Evolutionary conservation across 768 basidiomycete species (phyloP).

Genomic region (Mrakia gelida): DNA sequence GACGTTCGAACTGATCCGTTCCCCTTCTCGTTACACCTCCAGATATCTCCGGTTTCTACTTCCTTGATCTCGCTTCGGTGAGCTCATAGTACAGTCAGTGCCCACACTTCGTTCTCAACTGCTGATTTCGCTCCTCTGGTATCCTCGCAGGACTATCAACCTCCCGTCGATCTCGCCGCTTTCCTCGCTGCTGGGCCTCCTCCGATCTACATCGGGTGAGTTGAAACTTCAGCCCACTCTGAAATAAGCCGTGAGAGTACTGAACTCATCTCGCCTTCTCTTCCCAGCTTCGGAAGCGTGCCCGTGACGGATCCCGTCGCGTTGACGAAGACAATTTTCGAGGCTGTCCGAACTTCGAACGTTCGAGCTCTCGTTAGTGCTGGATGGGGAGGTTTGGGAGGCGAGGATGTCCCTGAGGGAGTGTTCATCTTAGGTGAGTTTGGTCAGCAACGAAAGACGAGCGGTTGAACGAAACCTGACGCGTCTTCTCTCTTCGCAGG

Average conservation of each 20-base stretch:
- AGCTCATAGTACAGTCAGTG: neutral
- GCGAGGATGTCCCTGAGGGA: conserved; percentile 52
- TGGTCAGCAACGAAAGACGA: neutral
- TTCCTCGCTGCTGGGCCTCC: conserved; percentile 54
- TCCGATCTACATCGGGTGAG: conserved; percentile 57
- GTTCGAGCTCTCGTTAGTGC: conserved; percentile 61
- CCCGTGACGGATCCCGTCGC: conserved; percentile 55
- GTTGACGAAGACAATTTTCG: conserved; percentile 58
- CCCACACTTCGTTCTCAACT: neutral
- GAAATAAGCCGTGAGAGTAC: too few relatives aligned
- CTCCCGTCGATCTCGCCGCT: conserved; percentile 49
- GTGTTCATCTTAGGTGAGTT: conserved; percentile 53
- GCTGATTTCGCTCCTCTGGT: neutral
- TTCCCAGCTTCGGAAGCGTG: conserved; percentile 55
- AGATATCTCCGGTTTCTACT: conserved; percentile 66
- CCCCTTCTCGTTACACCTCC: too few relatives aligned
- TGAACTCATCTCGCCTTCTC: too few relatives aligned
- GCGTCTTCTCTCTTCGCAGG: conserved; percentile 36
- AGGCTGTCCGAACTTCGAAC: conserved; percentile 55
- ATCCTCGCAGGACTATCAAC: conserved; percentile 45
- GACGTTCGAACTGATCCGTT: too few relatives aligned
- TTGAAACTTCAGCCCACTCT: too few relatives aligned
- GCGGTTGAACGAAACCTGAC: neutral
- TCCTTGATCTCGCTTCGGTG: conserved; percentile 51
- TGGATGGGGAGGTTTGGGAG: conserved; percentile 65